phyloP scores from a whole-genome alignment of 805 yeast genomes.

The Zygosaccharomyces gambellarensis region DNA sequence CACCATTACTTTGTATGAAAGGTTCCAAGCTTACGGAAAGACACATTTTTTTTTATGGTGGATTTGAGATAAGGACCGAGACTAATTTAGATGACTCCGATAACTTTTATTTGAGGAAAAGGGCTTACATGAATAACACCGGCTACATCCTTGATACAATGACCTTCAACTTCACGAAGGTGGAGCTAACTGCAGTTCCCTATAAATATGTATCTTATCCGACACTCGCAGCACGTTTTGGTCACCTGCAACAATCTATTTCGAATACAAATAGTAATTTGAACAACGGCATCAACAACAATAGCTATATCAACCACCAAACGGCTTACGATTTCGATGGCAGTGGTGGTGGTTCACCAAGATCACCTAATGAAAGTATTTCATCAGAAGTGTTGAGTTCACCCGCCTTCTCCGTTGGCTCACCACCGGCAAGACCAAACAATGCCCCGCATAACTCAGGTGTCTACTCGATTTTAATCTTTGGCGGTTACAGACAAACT shows the following conservation, averaged over 20 bases:
- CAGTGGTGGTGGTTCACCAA: neutral
- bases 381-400: conserved; percentile 5
- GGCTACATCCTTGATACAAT: conserved; percentile 57
- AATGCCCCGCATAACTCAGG: conserved; percentile 12
- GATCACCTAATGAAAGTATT: conserved; percentile 4
- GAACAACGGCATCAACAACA: neutral
- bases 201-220: conserved; percentile 31
- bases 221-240: conserved; percentile 37
- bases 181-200: conserved; percentile 37
- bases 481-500: conserved; percentile 46
- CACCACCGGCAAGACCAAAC: neutral
- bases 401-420: conserved; percentile 6
- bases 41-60: conserved; percentile 65
- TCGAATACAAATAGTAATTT: neutral
- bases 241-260: conserved; percentile 36
- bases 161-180: conserved; percentile 45
- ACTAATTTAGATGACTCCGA: conserved; percentile 32
- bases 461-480: conserved; percentile 32
- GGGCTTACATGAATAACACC: conserved; percentile 45
- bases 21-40: conserved; percentile 49
- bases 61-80: conserved; percentile 45
- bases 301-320: conserved; percentile 3
- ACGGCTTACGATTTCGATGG: conserved; percentile 5
- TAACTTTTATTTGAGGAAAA: conserved; percentile 36
- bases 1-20: conserved; percentile 46